These are phyloP conservation scores for Talaromyces islandicus DNA, from an alignment of 2,329 filamentous ascomycete genomes.

Conservation along the genomic window DNA sequence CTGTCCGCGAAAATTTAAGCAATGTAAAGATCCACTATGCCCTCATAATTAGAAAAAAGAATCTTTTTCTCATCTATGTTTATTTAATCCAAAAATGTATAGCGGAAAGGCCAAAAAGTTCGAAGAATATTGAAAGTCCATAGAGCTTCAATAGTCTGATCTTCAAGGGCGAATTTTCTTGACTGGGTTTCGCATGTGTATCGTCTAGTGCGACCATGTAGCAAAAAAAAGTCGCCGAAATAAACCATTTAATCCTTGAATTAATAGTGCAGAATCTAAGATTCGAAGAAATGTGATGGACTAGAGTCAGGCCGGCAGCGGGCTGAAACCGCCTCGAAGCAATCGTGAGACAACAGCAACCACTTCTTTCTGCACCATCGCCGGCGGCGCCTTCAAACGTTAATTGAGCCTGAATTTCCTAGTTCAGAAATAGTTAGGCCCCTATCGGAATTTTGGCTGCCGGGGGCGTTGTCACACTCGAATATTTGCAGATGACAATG, in stretches of 20 bases:
- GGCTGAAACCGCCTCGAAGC: background rate
- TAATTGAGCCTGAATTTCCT: background rate
- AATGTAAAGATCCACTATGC: too few species aligned
- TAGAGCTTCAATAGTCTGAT: background rate
- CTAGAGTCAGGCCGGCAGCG: background rate
- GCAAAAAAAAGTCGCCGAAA: background rate
- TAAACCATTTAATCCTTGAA: background rate
- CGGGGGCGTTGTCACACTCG: background rate
- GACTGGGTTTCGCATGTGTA: background rate
- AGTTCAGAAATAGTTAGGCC: too few species aligned
- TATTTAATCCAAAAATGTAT: too few species aligned
- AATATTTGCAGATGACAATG: background rate
- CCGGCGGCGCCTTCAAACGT: background rate
- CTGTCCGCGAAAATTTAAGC: too few species aligned
- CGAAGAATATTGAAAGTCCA: too few species aligned
- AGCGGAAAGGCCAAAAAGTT: too few species aligned
- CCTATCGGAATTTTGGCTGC: too few species aligned
- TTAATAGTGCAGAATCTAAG: background rate
- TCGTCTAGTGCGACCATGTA: background rate
- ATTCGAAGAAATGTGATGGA: background rate
- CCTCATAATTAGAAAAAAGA: too few species aligned
- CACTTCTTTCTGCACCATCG: background rate
- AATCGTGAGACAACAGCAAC: background rate
- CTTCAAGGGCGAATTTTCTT: background rate
- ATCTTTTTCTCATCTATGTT: too few species aligned